Conservation (phyloP, 768 basidiomycete species). For the Rhodotorula paludigena region DNA sequence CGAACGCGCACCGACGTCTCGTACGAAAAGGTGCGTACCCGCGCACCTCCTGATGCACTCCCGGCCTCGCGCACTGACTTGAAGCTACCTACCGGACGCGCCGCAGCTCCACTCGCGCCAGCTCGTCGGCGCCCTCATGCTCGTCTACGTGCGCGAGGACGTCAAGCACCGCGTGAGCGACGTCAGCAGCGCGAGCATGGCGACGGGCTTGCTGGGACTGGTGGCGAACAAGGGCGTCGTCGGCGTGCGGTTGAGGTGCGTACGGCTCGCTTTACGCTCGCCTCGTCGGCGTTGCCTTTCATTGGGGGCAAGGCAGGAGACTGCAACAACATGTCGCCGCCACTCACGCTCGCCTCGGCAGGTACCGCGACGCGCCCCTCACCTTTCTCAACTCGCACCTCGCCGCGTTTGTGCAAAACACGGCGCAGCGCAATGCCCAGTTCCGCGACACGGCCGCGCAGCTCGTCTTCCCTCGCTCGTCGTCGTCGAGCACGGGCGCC, state of each 20-base stretch:
- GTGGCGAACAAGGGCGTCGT: slow-evolving; percentile 84
- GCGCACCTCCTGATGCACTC: too few relatives aligned
- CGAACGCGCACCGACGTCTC: slow-evolving; percentile 57
- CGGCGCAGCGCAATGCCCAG: slow-evolving; percentile 66
- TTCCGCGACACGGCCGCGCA: slow-evolving; percentile 63
- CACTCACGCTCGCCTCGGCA: not conserved
- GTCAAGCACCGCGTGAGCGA: slow-evolving; percentile 56
- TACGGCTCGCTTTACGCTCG: too few relatives aligned
- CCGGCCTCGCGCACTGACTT: too few relatives aligned
- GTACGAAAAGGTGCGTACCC: slow-evolving; percentile 61
- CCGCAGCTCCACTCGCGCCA: slow-evolving; percentile 65
- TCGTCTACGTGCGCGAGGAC: slow-evolving; percentile 61
- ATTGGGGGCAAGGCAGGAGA: too few relatives aligned
- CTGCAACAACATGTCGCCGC: not conserved
- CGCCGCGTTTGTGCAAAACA: slow-evolving; percentile 76
- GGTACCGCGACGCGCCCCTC: slow-evolving; percentile 49
- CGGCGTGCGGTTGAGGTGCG: slow-evolving; percentile 59
- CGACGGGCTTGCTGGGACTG: slow-evolving; percentile 69
- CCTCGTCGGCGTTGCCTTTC: too few relatives aligned
- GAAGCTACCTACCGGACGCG: not conserved
- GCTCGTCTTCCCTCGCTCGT: slow-evolving; percentile 53
- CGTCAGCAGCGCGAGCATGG: slow-evolving; percentile 56
- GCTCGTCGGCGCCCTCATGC: slow-evolving; percentile 75
- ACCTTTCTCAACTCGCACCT: slow-evolving; percentile 79
- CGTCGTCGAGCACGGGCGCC: not conserved